Evolutionary conservation across 2,329 filamentous ascomycete species (phyloP), one percentile per base, ranked within the genome.

Genomic region (Coniochaeta prunicola): DNA sequence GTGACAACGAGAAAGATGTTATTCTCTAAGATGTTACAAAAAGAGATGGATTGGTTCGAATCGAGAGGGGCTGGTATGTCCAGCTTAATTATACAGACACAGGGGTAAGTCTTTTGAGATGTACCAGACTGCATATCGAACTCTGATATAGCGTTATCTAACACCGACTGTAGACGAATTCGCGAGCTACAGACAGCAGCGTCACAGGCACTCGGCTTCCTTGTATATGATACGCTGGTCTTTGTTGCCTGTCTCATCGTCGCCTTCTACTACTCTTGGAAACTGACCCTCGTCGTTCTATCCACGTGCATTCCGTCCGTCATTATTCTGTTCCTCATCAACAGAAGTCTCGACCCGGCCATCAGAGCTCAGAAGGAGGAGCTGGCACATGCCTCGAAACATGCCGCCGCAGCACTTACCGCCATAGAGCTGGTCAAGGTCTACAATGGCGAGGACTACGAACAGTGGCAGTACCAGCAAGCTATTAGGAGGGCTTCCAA

Each of bases 391-490:
- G 90, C 91, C 0, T 87, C 91, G 0, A 93, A 91, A 66, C 78
- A 86, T 58, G 82, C 86, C 1, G 86, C 84, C 10, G 88, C 85
- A 12, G 86, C 90, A 0, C 80, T 96, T 10, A 77, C 79, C 1
- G 86, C 84, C 2, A 93, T 97, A 40, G 91, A 96, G 61, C 83
- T 90, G 0, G 91, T 97, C 67, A 97, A 97, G 70, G 87, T 86
- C 57, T 92, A 89, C 73, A 92, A 93, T 64, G 90, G 88, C 0
- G 83, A 91, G 66, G 80, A 81, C 13, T 76, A 86, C 12, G 92
- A 96, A 69, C 72, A 83, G 0, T 80, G 80, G 67, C 83, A 84
- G 63, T 97, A 96, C 68, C 71, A 75, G 1, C 69, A 67, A 0
- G 77, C 81, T 0, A 80, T 90, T 31, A 76, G 77, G 50, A 71